A percentile compares a stretch with the other conserved stretches of the same genome.
These are phyloP conservation scores for Tulasnella sp. DNA, from an alignment of 768 basidiomycete genomes.

Conservation along the genomic window DNA sequence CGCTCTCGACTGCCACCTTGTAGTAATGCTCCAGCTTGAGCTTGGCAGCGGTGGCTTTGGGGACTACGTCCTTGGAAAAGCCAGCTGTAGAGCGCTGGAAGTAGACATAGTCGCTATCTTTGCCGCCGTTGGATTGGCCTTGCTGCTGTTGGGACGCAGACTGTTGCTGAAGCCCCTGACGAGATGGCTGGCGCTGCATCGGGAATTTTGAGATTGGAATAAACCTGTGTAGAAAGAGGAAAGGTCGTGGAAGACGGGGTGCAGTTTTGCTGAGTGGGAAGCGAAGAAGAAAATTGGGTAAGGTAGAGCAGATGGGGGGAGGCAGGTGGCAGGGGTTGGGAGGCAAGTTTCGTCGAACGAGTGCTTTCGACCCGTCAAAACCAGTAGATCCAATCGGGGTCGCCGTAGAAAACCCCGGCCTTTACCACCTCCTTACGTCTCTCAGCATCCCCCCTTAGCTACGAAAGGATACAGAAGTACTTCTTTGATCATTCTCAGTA, in stretches of 20 bases:
- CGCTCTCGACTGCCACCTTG: constrained; percentile 92
- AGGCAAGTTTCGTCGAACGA: constrained; percentile 4
- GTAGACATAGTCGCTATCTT: constrained; percentile 73
- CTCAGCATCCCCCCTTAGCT: constrained; percentile 7
- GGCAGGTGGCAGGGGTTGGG: not conserved
- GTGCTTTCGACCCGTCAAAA: not conserved
- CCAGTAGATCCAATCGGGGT: constrained; percentile 1
- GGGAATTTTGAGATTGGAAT: not conserved
- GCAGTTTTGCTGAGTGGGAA: not conserved
- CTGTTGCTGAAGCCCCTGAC: constrained; percentile 25
- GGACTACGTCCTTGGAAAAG: constrained; percentile 75
- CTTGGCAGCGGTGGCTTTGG: constrained; percentile 85
- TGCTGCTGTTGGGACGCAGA: constrained; percentile 23
- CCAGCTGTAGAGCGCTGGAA: constrained; percentile 76
- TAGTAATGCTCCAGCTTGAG: constrained; percentile 96
- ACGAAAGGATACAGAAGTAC: not conserved
- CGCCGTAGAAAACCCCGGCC: not conserved
- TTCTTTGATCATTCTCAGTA: constrained; percentile 4
- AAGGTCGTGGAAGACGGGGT: constrained; percentile 1
- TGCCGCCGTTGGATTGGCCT: constrained; percentile 21
- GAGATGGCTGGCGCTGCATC: constrained; percentile 26
- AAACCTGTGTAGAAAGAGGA: not conserved
- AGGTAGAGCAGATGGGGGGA: not conserved
- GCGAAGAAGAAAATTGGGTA: constrained; percentile 3
- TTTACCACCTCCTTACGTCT: constrained; percentile 11